Evolutionary conservation across 116 monocot species (phyloP).

Genomic region (Iris pallida): DNA sequence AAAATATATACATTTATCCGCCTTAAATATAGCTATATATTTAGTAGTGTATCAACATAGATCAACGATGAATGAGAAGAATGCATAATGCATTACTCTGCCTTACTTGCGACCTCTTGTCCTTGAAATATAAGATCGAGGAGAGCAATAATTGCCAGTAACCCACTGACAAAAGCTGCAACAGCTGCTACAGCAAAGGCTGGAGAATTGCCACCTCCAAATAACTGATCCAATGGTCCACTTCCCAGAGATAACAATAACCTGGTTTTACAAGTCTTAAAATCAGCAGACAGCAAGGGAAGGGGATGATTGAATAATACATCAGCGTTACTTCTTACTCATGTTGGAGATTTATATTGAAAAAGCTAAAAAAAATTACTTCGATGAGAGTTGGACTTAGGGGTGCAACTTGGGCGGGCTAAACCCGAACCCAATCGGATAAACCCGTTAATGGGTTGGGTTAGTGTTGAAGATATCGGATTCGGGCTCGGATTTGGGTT

Average conservation of each 20-base stretch:
- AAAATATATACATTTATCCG: neutral
- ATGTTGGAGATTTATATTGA: no score
- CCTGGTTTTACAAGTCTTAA: constrained; percentile 20
- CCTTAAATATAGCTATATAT: neutral
- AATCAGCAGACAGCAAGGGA: neutral
- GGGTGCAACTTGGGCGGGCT: no score
- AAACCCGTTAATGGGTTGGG: no score
- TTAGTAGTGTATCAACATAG: neutral
- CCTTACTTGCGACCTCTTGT: constrained; percentile 39
- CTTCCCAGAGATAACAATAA: constrained; percentile 67
- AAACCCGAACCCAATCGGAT: no score
- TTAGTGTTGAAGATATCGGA: no score
- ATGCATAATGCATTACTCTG: neutral
- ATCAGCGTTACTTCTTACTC: no score
- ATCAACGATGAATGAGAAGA: constrained; percentile 3
- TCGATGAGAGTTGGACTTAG: no score
- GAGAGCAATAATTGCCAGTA: constrained; percentile 60
- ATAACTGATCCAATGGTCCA: constrained; percentile 80
- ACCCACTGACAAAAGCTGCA: constrained; percentile 64
- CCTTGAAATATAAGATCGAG: constrained; percentile 31
- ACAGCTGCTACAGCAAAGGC: constrained; percentile 70
- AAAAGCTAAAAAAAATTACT: no score
- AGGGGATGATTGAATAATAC: neutral
- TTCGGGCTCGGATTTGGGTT: no score
- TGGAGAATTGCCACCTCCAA: constrained; percentile 79